Conservation (phyloP, 768 basidiomycete genomes). For the Boletus huronensis region DNA sequence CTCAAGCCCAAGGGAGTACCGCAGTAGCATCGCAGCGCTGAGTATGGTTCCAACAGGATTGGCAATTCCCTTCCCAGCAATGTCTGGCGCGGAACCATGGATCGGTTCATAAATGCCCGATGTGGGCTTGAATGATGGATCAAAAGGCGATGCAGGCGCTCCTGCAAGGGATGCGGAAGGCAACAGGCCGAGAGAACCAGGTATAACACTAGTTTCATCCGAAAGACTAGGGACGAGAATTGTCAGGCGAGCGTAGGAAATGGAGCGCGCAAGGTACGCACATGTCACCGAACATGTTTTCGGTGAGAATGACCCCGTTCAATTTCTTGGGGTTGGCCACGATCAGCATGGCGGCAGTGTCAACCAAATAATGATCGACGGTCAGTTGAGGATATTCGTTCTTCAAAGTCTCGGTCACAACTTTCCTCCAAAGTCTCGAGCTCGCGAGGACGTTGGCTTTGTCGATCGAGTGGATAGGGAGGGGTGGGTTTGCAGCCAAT, state of each 20-base stretch:
- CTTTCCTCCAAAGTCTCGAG: constrained; percentile 91
- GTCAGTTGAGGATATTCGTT: constrained; percentile 86
- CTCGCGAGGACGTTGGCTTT: constrained; percentile 98
- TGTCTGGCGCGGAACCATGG: constrained; percentile 93
- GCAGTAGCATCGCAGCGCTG: constrained; percentile 87
- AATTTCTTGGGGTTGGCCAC: constrained; percentile 86
- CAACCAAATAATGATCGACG: constrained; percentile 90
- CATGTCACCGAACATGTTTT: constrained; percentile 98
- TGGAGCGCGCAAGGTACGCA: constrained; percentile 38
- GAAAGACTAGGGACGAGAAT: constrained; percentile 60
- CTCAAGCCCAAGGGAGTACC: constrained; percentile 91
- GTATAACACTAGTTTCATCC: constrained; percentile 95
- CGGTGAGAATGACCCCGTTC: constrained; percentile 93
- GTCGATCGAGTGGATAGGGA: constrained; percentile 90
- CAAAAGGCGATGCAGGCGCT: constrained; percentile 57
- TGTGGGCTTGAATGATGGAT: constrained; percentile 68
- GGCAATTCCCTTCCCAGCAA: constrained; percentile 90
- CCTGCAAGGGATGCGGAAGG: constrained; percentile 96
- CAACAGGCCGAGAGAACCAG: constrained; percentile 92
- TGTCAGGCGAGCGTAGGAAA: constrained; percentile 2
- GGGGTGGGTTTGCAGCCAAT: constrained; percentile 73
- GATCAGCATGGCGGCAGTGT: constrained; percentile 95
- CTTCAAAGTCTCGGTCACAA: constrained; percentile 79
- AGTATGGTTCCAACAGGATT: constrained; percentile 96
- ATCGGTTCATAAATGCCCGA: constrained; percentile 96